These are phyloP conservation scores for Alternaria triticina DNA, from an alignment of 2,329 filamentous ascomycete species.

Conservation along the genomic window DNA sequence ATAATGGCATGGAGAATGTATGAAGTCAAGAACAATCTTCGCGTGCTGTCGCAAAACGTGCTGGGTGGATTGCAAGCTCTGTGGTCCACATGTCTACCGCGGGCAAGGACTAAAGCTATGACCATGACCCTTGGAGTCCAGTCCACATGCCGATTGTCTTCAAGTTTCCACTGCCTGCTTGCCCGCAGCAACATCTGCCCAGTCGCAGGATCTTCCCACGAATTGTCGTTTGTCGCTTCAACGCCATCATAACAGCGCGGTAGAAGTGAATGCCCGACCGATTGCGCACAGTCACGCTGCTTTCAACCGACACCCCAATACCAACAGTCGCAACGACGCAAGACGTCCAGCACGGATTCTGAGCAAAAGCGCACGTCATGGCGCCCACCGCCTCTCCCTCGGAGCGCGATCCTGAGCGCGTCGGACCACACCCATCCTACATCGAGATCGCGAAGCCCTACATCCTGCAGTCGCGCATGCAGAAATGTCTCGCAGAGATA, in stretches of 20 bases:
- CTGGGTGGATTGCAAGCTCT: neutral
- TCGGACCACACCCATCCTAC: conserved; percentile 66
- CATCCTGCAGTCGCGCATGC: conserved; percentile 80
- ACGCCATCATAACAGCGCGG: neutral
- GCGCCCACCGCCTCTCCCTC: conserved; percentile 37
- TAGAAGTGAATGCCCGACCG: neutral
- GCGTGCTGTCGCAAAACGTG: neutral
- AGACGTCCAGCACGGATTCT: neutral
- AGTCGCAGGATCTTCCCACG: neutral
- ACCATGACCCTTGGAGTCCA: conserved; percentile 20
- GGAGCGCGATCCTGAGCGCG: conserved; percentile 31
- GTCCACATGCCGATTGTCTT: conserved; percentile 12
- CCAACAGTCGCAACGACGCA: neutral
- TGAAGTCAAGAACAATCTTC: neutral
- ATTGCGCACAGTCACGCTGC: neutral
- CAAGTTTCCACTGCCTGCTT: neutral
- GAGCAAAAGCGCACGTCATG: conserved; percentile 24
- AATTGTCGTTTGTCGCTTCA: neutral
- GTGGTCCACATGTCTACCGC: neutral
- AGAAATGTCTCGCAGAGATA: conserved; percentile 72
- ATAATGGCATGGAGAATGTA: conserved; percentile 23
- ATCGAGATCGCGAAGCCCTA: conserved; percentile 75
- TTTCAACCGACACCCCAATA: neutral
- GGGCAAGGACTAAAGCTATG: conserved; percentile 22
- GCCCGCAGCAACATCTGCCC: neutral